Evolutionary conservation across 768 basidiomycete species (phyloP), one percentile per base, ranked within the genome.

Genomic region (Gymnopilus junonius): DNA sequence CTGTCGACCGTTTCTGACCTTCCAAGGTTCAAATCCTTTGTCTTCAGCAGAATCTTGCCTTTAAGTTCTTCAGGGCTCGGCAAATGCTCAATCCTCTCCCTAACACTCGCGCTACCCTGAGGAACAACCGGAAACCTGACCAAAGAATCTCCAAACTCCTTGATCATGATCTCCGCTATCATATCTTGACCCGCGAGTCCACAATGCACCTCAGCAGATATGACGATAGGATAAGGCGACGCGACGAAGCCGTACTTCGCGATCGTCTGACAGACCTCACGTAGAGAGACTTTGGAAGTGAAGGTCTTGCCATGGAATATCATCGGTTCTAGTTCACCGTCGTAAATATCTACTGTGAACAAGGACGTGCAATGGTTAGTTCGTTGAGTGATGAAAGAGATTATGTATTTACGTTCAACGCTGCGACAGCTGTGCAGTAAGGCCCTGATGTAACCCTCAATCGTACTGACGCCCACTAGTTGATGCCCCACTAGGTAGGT

Each of bases 141-240:
- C 3, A 85, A 72, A 7, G 73, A 70, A 34, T 82, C 81, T 1
- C 82, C 82, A 64, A 86, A 86, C 4, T 82, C 79, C 48, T 78
- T 72, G 1, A 67, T 69, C 82, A 83, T 83, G 59, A 83, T 83
- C 31, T 76, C 74, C 25, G 78, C 83, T 42, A 85, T 78, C 69
- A 77, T 76, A 59, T 84, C 82, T 61, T 87, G 82, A 65, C 86
- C 83, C 39, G 86, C 83, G 5, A 80, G 79, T 2, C 85, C 82
- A 75, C 95, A 97, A 71, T 98, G 97, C 5, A 97, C 86, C 78
- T 99, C 97, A n/a, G 95, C 94, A 4, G 95, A 97, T 58, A 99
- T 93, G 77, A 99, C 93, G 73, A 99, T 85, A 0, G 97, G 97
- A 74, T 95, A 98, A 0, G 95, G 93, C 2, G 95, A 97, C 0